These are phyloP conservation scores for Venustampulla echinocandica DNA, from an alignment of 495 filamentous ascomycete genomes.

Conservation along the genomic window DNA sequence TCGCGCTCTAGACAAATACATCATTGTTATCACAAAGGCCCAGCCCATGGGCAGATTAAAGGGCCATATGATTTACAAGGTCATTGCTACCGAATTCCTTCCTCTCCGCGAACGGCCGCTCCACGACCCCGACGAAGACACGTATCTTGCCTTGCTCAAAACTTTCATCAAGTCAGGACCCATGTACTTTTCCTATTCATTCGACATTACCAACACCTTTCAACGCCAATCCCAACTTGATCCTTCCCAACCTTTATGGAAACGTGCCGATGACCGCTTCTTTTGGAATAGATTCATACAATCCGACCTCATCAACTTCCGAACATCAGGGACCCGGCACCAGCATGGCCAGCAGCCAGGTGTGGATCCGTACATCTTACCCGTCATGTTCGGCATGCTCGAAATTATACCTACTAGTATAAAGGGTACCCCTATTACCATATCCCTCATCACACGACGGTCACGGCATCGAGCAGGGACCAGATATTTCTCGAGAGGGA, in stretches of 20 bases:
- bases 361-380: constrained; percentile 87
- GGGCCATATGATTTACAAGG: constrained; percentile 89
- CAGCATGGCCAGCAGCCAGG: constrained; percentile 61
- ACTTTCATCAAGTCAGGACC: constrained; percentile 69
- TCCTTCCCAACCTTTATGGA: constrained; percentile 67
- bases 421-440: constrained; percentile 72
- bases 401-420: constrained; percentile 71
- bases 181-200: constrained; percentile 96
- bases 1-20: constrained; percentile 98
- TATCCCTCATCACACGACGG: constrained; percentile 78
- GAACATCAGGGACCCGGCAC: constrained; percentile 40
- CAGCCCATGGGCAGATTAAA: constrained; percentile 82
- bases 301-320: constrained; percentile 83
- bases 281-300: constrained; percentile 97
- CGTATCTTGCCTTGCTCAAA: constrained; percentile 71
- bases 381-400: constrained; percentile 90
- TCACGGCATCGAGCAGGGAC: constrained; percentile 83
- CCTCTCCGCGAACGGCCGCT: constrained; percentile 87
- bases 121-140: constrained; percentile 87
- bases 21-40: constrained; percentile 91
- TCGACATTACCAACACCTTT: constrained; percentile 91
- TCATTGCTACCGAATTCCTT: constrained; percentile 84
- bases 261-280: constrained; percentile 89
- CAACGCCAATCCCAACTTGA: constrained; percentile 78
- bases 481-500: constrained; percentile 85